phyloP scores from a whole-genome alignment of 768 basidiomycete genomes.

The Pleurotus pulmonarius region DNA sequence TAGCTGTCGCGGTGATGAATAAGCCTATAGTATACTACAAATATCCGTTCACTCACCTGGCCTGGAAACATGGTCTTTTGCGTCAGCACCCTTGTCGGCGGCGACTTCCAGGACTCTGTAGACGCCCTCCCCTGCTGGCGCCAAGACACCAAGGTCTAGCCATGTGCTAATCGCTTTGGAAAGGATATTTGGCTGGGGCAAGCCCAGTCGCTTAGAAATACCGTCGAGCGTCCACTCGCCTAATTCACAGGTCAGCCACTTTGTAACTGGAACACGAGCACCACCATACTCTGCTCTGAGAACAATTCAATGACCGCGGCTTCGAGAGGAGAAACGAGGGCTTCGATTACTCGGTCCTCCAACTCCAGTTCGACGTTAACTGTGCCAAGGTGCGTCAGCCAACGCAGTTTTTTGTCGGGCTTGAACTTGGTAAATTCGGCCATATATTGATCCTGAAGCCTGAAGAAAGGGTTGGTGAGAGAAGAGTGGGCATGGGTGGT shows the following conservation, averaged over 20 bases:
- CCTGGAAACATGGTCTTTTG: slow-evolving; percentile 16
- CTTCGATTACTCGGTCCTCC: slow-evolving; percentile 71
- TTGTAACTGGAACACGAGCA: too few relatives aligned
- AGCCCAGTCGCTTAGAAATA: slow-evolving; percentile 58
- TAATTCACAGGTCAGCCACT: slow-evolving; percentile 20
- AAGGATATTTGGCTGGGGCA: slow-evolving; percentile 59
- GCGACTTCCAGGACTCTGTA: slow-evolving; percentile 66
- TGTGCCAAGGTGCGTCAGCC: slow-evolving; percentile 87
- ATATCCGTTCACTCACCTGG: slow-evolving; percentile 16
- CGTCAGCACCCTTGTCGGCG: slow-evolving; percentile 37
- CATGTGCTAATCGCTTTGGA: slow-evolving; percentile 79
- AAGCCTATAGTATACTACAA: too few relatives aligned
- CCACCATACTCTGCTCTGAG: slow-evolving; percentile 51
- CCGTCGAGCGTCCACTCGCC: slow-evolving; percentile 72
- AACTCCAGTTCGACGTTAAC: slow-evolving; percentile 79
- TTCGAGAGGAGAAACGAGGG: slow-evolving; percentile 82
- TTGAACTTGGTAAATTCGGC: slow-evolving; percentile 79
- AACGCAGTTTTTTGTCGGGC: slow-evolving; percentile 87
- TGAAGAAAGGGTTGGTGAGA: slow-evolving; percentile 21
- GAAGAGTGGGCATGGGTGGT: not conserved
- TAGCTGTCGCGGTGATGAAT: slow-evolving; percentile 13
- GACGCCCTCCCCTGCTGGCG: slow-evolving; percentile 54
- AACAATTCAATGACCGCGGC: slow-evolving; percentile 90
- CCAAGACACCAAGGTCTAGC: slow-evolving; percentile 79
- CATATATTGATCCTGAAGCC: slow-evolving; percentile 74